Evolutionary conservation across 148 eudicot genomes (phyloP), one percentile per base, ranked within the genome.

Genomic region (Gaultheria prostrata): DNA sequence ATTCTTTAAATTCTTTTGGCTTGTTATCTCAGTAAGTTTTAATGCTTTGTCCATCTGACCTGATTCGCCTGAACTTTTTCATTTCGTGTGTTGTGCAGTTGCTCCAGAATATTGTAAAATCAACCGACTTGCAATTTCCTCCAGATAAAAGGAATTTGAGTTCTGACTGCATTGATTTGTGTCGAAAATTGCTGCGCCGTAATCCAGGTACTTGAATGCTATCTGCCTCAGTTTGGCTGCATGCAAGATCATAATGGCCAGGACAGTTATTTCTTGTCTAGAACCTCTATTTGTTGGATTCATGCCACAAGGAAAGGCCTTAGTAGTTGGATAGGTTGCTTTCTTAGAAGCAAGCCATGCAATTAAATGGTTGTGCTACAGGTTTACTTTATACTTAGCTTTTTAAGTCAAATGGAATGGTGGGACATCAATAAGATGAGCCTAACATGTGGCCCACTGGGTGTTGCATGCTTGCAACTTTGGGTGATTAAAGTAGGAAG

Each of bases 151-250:
- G 84, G 85, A 88, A 89, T 85, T 86, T 96, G 85, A 94, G 91
- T 88, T 84, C 91, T 77, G 90, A 90, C 53, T 94, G 98, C 87
- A 70, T 90, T 32, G 98, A 96, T 88, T 83, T 96, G 90, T 94
- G 98, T 85, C 91, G 82, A 82, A 96, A 96, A 87, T 86, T 96
- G 89, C 92, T 96, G 57, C 94, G 98, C 70, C 94, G 93, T 71
- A 92, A 92, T 88, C 98, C 98, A 86, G 98, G 98, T 96, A 94
- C 78, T 51, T 49, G 73, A 50, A 56, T 75, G 2, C 45, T 33
- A 33, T 24, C 8, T 70, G 21, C 83, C 53, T 49, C 80, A 71
- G 32, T 63, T 71, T 76, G 61, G 72, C n/a, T 43, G 76, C 26
- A 32, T 75, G 53, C 82, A 33, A 76, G 82, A 71, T 82, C 1